Percentiles rank a stretch among this genome's conserved stretches.
These are phyloP conservation scores for Colletotrichum salicis DNA, from an alignment of 2,329 filamentous ascomycete genomes.

Conservation along the genomic window DNA sequence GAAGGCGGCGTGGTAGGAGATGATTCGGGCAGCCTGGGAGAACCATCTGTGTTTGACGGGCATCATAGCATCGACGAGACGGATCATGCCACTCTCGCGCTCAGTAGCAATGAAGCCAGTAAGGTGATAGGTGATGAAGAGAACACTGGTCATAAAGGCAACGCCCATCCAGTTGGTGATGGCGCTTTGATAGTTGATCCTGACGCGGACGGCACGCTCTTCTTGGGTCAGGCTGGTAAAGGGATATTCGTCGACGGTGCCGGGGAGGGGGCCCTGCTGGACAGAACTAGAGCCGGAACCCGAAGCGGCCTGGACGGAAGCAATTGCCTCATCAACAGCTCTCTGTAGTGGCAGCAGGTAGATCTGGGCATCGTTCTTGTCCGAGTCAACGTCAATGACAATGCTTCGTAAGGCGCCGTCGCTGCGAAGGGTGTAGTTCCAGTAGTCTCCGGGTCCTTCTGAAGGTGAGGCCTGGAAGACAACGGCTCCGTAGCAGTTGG, in stretches of 20 bases:
- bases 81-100: constrained; percentile 86
- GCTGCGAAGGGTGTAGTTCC: constrained; percentile 88
- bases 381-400: constrained; percentile 71
- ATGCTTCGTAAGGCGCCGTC: constrained; percentile 76
- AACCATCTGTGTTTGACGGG: constrained; percentile 79
- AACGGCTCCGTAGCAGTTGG: constrained; percentile 77
- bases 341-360: constrained; percentile 84
- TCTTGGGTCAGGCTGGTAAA: constrained; percentile 78
- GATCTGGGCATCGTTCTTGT: constrained; percentile 78
- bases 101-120: constrained; percentile 88
- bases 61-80: constrained; percentile 92
- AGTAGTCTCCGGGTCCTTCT: constrained; percentile 73
- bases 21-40: constrained; percentile 79
- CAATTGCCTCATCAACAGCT: constrained; percentile 80
- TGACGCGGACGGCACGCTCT: constrained; percentile 73
- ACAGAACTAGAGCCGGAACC: neutral
- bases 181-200: constrained; percentile 75
- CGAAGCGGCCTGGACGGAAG: constrained; percentile 55
- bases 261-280: constrained; percentile 49
- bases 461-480: constrained; percentile 80
- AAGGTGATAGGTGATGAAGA: constrained; percentile 87
- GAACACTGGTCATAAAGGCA: constrained; percentile 80
- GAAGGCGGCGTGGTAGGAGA: constrained; percentile 84
- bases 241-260: constrained; percentile 72
- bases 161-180: constrained; percentile 82